Base-by-base conservation (phyloP, 495 filamentous ascomycete genomes). In the Glonium stellatum region DNA sequence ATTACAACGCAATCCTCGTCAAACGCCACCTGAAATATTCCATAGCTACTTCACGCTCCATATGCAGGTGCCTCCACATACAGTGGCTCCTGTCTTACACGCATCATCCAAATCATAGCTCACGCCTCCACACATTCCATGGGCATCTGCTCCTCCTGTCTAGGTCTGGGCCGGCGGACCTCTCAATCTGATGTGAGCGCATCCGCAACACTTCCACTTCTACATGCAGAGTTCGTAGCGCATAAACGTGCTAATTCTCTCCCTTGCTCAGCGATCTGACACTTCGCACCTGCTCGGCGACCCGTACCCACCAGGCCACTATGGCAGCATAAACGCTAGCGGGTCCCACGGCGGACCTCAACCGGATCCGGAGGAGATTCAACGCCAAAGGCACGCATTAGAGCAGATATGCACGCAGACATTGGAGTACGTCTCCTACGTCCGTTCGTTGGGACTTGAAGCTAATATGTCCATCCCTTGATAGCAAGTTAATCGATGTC, bases 101-200 rank as follows among this genome's bases (percentile, higher is more conserved):
- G 13, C 58, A 13, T 31, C 27, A 13, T n/a, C 34, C 41, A n/a
- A 41, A 19, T 46, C 54, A 31, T n/a, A 13, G 12, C n/a, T 19
- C 57, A 31, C 8, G 18, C 34, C 23, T 5, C 44, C 23, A 18
- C 60, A 18, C 64, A 63, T 60, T 56, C 64, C 55, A 75, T 75
- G 72, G 72, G 72, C 44, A 57, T 70, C 59, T 75, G 72, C 64
- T 54, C 65, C 15, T 75, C 72, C 59, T 75, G 72, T 56, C 69
- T 74, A 25, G 60, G 72, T 59, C 68, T 74, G 44, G 61, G 67
- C 18, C 69, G 71, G 58, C 68, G 67, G 56, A 58, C 69, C 57
- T 72, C 71, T 41, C 60, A 63, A 42, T 64, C 66, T 46, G 63
- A 70, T 49, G 71, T 75, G 51, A 65, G 71, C 64, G 46, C 25